Evolutionary conservation across 1,284 basidiomycete species (phyloP), one percentile per base, ranked within the genome.

Genomic region (Ustilago crameri): DNA sequence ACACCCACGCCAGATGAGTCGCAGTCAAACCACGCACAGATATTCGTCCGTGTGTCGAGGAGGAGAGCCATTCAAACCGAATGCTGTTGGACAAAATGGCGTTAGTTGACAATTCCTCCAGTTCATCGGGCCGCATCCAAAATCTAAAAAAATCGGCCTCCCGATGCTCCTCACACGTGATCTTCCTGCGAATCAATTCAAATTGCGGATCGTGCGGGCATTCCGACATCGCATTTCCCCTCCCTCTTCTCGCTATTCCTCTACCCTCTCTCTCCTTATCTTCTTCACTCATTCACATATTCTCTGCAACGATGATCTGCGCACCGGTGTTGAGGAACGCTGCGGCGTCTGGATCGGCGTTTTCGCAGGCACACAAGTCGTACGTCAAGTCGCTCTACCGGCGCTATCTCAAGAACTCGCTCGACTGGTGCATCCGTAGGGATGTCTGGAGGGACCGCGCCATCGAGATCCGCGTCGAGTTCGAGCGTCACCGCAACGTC

Each of bases 321-420:
- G 46, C 70, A 43, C 44, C 60, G 15, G 34, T 73, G 1, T 44
- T 64, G 27, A 51, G 61, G 44, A 73, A 54, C 54, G 57, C 57
- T 15, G 51, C 40, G 9, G 22, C 35, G 5, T 20, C 52, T 12
- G 52, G 57, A 18, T 60, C 69, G n/a, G 44, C 66, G 18, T 93
- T 92, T 86, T 88, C 90, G 44, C 85, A 88, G 44, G 91, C 90
- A 4, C 92, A 95, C 86, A 87, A 89, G 83, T 87, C 89, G 80
- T 92, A 95, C 84, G 93, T 97, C 85, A 92, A 93, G 86, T 92
- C 91, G 24, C 88, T 97, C 14, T 97, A 96, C 87, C 90, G 89
- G 81, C 90, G 94, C 47, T 89, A 89, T 82, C 88, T 96, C 63
- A 90, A 87, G 76, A 93, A 95, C 84, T 88, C 91, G 61, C 86